These are phyloP conservation scores for Mucor velutinosus DNA, from an alignment of 371 early-diverging fungal genomes.

Conservation along the genomic window DNA sequence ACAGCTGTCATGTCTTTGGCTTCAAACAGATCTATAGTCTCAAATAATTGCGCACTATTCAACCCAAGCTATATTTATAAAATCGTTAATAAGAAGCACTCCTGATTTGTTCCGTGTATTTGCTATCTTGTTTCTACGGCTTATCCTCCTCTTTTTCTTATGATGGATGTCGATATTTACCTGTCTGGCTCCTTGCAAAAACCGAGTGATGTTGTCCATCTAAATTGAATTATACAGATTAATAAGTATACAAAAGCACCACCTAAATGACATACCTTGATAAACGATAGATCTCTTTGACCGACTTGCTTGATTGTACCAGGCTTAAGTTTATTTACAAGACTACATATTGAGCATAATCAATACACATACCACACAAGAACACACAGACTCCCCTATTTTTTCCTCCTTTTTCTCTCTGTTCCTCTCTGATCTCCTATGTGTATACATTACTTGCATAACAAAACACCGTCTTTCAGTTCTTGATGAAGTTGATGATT, in stretches of 20 bases:
- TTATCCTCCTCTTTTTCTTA: neutral
- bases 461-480: conserved; percentile 46
- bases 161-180: conserved; percentile 23
- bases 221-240: conserved; percentile 17
- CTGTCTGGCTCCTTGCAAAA: conserved; percentile 64
- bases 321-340: conserved; percentile 47
- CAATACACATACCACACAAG: neutral
- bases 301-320: conserved; percentile 53
- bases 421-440: neutral
- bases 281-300: conserved; percentile 44
- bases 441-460: conserved; percentile 44
- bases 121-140: neutral
- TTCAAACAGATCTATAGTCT: conserved; percentile 90
- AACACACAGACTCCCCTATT: neutral
- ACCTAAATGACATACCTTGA: conserved; percentile 29
- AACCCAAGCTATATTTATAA: conserved; percentile 58
- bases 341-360: conserved; percentile 21
- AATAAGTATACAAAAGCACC: neutral
- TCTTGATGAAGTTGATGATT: conserved; percentile 55
- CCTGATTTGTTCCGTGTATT: neutral
- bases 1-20: conserved; percentile 84
- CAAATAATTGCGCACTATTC: conserved; percentile 78
- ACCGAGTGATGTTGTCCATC: conserved; percentile 85
- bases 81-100: neutral
- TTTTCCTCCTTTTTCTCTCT: neutral